Percentiles rank a stretch among this genome's conserved stretches.
These are phyloP conservation scores for Mycena haematopus DNA, from an alignment of 768 basidiomycete genomes.

Conservation along the genomic window DNA sequence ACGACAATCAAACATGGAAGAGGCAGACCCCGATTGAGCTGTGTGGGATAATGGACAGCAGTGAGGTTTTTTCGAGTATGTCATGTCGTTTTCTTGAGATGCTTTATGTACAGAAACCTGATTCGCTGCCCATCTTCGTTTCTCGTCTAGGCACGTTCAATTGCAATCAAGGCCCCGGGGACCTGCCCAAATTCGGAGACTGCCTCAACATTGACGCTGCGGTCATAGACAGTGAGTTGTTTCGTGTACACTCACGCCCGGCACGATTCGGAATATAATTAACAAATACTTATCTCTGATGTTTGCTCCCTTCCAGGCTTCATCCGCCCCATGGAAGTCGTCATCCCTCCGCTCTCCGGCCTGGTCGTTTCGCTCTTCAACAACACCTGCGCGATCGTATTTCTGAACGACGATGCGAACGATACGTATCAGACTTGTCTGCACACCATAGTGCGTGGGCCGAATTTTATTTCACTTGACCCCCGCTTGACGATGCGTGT, in stretches of 20 bases:
- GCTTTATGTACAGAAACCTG: too few species aligned
- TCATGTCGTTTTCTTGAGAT: too few species aligned
- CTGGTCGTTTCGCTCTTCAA: constrained; percentile 3
- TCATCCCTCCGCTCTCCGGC: constrained; percentile 3
- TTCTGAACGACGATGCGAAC: constrained; percentile 6
- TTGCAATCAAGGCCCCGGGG: not conserved
- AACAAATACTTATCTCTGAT: too few species aligned
- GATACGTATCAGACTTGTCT: constrained; percentile 4
- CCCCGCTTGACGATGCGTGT: too few species aligned
- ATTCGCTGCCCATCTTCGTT: too few species aligned
- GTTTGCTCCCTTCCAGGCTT: not conserved
- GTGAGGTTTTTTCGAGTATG: not conserved
- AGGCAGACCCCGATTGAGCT: not conserved
- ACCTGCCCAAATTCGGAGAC: not conserved
- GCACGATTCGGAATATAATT: too few species aligned
- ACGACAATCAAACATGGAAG: too few species aligned
- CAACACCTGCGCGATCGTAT: constrained; percentile 19
- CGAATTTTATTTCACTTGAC: not conserved
- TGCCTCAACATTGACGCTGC: not conserved
- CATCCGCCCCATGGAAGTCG: constrained; percentile 5
- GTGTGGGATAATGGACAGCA: not conserved
- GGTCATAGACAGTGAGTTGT: not conserved
- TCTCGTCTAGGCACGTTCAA: not conserved
- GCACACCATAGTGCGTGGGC: not conserved
- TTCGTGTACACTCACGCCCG: too few species aligned